phyloP scores from a whole-genome alignment of 768 basidiomycete genomes.

The Pluteus cervinus region DNA sequence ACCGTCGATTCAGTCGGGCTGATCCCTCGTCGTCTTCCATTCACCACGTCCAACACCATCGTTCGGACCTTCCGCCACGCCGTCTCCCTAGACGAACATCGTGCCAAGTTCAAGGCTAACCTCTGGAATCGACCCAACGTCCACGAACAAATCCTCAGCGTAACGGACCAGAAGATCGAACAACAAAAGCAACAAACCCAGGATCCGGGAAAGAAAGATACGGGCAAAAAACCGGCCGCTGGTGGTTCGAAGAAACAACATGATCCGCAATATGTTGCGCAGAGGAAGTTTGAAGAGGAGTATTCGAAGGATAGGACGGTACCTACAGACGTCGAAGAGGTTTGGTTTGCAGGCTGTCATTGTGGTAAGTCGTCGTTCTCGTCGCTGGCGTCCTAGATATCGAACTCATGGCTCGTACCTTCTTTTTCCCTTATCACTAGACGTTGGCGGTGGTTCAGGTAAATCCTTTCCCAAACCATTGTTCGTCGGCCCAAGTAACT shows the following conservation, averaged over 20 bases:
- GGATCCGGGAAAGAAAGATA: conserved; percentile 3
- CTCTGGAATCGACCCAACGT: conserved; percentile 26
- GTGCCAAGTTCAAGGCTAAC: conserved; percentile 45
- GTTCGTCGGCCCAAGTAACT: background rate
- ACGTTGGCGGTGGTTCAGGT: conserved; percentile 26
- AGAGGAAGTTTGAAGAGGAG: conserved; percentile 26
- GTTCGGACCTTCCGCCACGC: conserved; percentile 49
- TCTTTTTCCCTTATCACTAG: conserved; percentile 5
- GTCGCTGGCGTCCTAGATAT: background rate
- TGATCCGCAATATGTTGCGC: too few species aligned
- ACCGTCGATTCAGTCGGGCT: conserved; percentile 50
- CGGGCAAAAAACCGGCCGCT: conserved; percentile 12
- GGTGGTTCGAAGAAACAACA: conserved; percentile 1
- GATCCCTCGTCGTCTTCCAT: conserved; percentile 37
- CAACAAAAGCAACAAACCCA: too few species aligned
- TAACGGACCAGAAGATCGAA: conserved; percentile 8
- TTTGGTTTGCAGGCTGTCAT: conserved; percentile 44
- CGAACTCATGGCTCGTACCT: background rate
- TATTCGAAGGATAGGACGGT: background rate
- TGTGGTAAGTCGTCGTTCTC: conserved; percentile 11
- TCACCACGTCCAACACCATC: conserved; percentile 37
- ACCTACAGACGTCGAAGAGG: conserved; percentile 6
- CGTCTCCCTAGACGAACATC: conserved; percentile 46
- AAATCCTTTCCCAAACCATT: background rate
- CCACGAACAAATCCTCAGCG: conserved; percentile 23